Conservation (phyloP, 2,329 filamentous ascomycete species). For the Trichoderma atrobrunneum region DNA sequence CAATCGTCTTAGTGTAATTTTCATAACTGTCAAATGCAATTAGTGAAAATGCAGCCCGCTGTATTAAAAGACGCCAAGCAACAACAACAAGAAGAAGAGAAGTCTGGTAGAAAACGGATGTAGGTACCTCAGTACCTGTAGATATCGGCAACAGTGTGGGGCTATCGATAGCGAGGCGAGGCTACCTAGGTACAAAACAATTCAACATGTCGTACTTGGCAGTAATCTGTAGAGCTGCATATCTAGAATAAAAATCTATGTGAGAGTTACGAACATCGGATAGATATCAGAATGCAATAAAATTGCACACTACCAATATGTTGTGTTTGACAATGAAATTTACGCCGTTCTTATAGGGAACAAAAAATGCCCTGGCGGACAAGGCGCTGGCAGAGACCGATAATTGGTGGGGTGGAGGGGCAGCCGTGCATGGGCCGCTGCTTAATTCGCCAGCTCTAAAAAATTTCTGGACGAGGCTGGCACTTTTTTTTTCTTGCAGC, state of each 20-base stretch:
- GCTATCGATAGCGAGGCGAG: background rate
- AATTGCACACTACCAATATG: background rate
- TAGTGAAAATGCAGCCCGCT: background rate
- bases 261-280: background rate
- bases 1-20: background rate
- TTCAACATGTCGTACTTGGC: background rate
- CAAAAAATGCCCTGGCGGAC: background rate
- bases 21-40: background rate
- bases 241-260: background rate
- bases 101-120: background rate
- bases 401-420: constrained; percentile 32
- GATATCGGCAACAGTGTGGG: background rate
- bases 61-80: background rate
- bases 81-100: background rate
- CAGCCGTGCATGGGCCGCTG: constrained; percentile 34
- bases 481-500: constrained; percentile 29
- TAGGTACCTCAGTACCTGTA: background rate
- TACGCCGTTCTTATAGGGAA: background rate
- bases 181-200: background rate
- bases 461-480: constrained; percentile 33
- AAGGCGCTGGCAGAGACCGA: background rate
- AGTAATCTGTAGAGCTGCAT: background rate
- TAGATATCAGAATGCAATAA: background rate
- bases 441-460: constrained; percentile 34
- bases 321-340: background rate